Evolutionary conservation across 345 rosid genomes (phyloP), one percentile per base, ranked within the genome.

Genomic region (Populus deltoides): DNA sequence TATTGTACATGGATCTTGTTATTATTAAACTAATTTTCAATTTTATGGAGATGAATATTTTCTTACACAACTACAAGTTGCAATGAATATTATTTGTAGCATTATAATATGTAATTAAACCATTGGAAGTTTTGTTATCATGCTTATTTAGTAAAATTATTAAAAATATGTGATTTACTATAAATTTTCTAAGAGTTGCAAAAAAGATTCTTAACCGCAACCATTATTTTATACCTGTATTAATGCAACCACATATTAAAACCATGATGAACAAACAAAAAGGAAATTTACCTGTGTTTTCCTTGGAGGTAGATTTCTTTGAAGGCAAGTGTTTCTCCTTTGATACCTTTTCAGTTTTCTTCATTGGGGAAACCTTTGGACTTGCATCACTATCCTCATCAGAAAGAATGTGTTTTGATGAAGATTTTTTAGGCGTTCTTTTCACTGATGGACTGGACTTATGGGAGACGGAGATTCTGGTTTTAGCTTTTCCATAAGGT

Each of bases 341-440:
- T 18, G 80, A 29, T 29, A 29, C 77, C 62, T 85, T 87, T 25
- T 81, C 92, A 31, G 73, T 70, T 70, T 61, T 79, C 85, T 87
- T 92, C 78, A 90, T 89, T 11, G 97, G 86, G 69, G 86, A 86
- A 53, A 81, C 87, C 80, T 85, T 88, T 68, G 93, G 92, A 83
- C 88, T 86, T 67, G 74, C 22, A 71, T 91, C 98, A 74, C 81
- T 81, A 75, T 86, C 92, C 77, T 87, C 92, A 72, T 87, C 94
- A 41, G 72, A 84, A 74, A 90, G 86, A 69, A 80, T 68, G 39
- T 49, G 83, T 70, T 87, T 92, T 55, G 89, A 72, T 62, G 90
- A 70, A 45, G 90, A 80, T 71, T 78, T 86, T 87, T 85, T 93
- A 27, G 83, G 81, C 27, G 90, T 75, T 73, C 76, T 75, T 85